Conservation (phyloP, 2,329 filamentous ascomycete species). For the Aphanoascus verrucosus region DNA sequence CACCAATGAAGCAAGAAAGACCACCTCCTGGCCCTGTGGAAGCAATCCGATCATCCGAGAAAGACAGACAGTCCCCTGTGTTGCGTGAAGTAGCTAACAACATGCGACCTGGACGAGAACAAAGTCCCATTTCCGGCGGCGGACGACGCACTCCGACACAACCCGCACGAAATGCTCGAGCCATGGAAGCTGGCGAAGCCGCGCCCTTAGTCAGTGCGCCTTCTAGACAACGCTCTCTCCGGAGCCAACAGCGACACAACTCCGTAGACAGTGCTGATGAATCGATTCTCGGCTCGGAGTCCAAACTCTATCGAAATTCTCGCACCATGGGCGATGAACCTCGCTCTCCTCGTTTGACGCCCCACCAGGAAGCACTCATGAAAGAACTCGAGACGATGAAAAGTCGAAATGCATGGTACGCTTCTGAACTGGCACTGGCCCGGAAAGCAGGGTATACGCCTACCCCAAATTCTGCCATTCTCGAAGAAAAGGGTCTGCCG, state of each 20-base stretch:
- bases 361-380: slow-evolving; percentile 52
- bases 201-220: slow-evolving; percentile 35
- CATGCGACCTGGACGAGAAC: slow-evolving; percentile 32
- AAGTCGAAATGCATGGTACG: slow-evolving; percentile 91
- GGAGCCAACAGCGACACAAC: slow-evolving; percentile 51
- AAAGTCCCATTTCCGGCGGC: slow-evolving; percentile 40
- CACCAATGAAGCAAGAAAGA: slow-evolving; percentile 38
- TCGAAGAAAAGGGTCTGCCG: slow-evolving; percentile 63
- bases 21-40: slow-evolving; percentile 36
- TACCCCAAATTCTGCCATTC: slow-evolving; percentile 44
- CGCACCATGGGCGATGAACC: slow-evolving; percentile 35
- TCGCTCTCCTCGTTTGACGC: slow-evolving; percentile 35
- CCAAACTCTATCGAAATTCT: slow-evolving; percentile 31
- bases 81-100: slow-evolving; percentile 35
- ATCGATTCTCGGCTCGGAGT: slow-evolving; percentile 37
- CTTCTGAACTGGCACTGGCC: slow-evolving; percentile 84
- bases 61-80: slow-evolving; percentile 39
- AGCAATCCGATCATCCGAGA: slow-evolving; percentile 37
- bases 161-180: slow-evolving; percentile 28
- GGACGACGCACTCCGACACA: slow-evolving; percentile 57
- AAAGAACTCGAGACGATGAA: slow-evolving; percentile 79
- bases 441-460: slow-evolving; percentile 76
- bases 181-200: slow-evolving; percentile 39
- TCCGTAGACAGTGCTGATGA: slow-evolving; percentile 61
- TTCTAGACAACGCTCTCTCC: slow-evolving; percentile 42